Conservation (phyloP, 768 basidiomycete genomes). For the Rhodocollybia butyracea region DNA sequence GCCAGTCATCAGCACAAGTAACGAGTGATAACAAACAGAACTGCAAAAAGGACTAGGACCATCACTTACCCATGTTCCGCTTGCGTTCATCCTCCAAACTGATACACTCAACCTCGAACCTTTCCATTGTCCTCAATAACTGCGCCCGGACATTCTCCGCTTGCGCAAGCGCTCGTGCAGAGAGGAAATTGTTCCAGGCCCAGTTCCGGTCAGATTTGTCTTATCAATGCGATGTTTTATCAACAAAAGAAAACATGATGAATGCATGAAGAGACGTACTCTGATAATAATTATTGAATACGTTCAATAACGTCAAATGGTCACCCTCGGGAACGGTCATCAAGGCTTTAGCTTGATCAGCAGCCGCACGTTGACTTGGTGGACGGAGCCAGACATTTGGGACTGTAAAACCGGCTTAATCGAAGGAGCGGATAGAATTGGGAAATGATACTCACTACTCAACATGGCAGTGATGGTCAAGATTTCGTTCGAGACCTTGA, state of each 20-base stretch:
- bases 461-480: conserved; percentile 95
- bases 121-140: conserved; percentile 88
- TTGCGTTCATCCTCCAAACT: conserved; percentile 67
- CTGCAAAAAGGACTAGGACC: neutral
- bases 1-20: neutral
- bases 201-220: conserved; percentile 81
- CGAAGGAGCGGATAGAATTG: neutral
- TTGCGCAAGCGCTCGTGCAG: conserved; percentile 76
- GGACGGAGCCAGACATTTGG: conserved; percentile 96
- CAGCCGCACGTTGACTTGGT: conserved; percentile 81
- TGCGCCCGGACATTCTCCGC: conserved; percentile 94
- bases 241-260: neutral
- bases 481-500: conserved; percentile 94
- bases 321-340: conserved; percentile 95
- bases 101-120: conserved; percentile 75
- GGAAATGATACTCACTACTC: conserved; percentile 51
- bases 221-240: conserved; percentile 20
- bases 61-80: conserved; percentile 3
- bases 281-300: conserved; percentile 87
- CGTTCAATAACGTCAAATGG: conserved; percentile 91
- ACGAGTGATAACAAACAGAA: conserved; percentile 46
- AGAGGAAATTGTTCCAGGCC: conserved; percentile 90
- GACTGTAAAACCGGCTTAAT: conserved; percentile 37
- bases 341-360: conserved; percentile 86
- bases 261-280: conserved; percentile 46